Conservation (phyloP, 352 stramenopile genomes). For the Phytopythium sindhum region DNA sequence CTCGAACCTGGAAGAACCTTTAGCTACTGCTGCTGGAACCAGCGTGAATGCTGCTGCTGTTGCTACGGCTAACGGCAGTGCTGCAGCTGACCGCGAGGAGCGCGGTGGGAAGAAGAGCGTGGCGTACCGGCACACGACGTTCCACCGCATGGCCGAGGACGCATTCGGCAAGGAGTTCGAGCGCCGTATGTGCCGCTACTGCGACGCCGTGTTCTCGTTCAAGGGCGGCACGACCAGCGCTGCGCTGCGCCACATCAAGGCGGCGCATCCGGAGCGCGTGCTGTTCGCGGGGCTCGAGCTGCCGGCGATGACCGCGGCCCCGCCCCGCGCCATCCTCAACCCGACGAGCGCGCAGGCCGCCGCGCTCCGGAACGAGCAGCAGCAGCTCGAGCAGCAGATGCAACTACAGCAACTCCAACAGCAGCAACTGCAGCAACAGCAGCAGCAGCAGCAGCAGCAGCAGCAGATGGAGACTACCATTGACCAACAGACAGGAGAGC, state of each 20-base stretch:
- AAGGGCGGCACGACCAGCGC: constrained; percentile 49
- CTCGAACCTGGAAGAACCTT: no score
- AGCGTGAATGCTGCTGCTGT: neutral
- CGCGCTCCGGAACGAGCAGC: neutral
- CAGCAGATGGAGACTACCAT: neutral
- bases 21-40: no score
- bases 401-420: neutral
- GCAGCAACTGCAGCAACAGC: neutral
- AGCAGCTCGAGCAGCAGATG: neutral
- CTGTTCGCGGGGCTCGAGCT: neutral
- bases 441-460: neutral
- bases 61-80: neutral
- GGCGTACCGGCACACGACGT: constrained; percentile 37
- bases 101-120: constrained; percentile 32
- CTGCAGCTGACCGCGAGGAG: neutral
- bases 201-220: constrained; percentile 46
- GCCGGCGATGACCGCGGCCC: neutral
- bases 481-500: neutral
- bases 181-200: constrained; percentile 42
- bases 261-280: constrained; percentile 24
- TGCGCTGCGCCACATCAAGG: constrained; percentile 46
- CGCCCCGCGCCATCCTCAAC: neutral
- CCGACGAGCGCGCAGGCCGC: neutral
- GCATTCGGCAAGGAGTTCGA: constrained; percentile 28
- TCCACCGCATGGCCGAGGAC: constrained; percentile 21